Percentiles rank a stretch among this genome's conserved stretches.
These are phyloP conservation scores for Amauroascus niger DNA, from an alignment of 2,329 filamentous ascomycete species.

Conservation along the genomic window DNA sequence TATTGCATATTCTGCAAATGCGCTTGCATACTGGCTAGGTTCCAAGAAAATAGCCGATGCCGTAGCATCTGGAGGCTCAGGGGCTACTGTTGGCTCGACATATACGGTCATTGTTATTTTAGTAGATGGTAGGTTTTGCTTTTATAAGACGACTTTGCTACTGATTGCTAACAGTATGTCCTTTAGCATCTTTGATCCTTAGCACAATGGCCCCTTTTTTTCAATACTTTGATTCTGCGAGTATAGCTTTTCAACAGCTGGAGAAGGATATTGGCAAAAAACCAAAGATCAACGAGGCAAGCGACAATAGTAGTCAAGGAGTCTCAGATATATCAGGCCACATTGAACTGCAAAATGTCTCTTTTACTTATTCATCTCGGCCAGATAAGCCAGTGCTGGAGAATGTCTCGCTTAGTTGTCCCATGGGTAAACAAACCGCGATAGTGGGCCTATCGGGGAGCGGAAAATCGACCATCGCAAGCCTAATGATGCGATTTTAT, in stretches of 20 bases:
- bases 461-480: slow-evolving; percentile 40
- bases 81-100: slow-evolving; percentile 39
- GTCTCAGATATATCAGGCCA: slow-evolving; percentile 23
- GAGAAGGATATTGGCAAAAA: slow-evolving; percentile 47
- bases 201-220: slow-evolving; percentile 40
- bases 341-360: slow-evolving; percentile 31
- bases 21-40: slow-evolving; percentile 56
- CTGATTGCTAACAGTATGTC: slow-evolving; percentile 3
- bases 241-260: slow-evolving; percentile 50
- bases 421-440: slow-evolving; percentile 73
- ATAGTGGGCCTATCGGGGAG: slow-evolving; percentile 52
- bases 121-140: slow-evolving; percentile 37
- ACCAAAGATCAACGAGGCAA: slow-evolving; percentile 39
- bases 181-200: slow-evolving; percentile 37
- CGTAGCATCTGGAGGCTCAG: slow-evolving; percentile 23
- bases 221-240: slow-evolving; percentile 43
- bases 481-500: slow-evolving; percentile 52
- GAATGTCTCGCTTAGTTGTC: slow-evolving; percentile 51
- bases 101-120: slow-evolving; percentile 49
- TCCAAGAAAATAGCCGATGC: slow-evolving; percentile 43
- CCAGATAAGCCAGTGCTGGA: slow-evolving; percentile 25
- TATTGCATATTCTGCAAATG: slow-evolving; percentile 55
- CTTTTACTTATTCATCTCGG: slow-evolving; percentile 41
- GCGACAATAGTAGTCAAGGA: slow-evolving; percentile 20
- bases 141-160: not conserved